Conservation (phyloP, 1,284 basidiomycete species). For the Boletus mariae region DNA sequence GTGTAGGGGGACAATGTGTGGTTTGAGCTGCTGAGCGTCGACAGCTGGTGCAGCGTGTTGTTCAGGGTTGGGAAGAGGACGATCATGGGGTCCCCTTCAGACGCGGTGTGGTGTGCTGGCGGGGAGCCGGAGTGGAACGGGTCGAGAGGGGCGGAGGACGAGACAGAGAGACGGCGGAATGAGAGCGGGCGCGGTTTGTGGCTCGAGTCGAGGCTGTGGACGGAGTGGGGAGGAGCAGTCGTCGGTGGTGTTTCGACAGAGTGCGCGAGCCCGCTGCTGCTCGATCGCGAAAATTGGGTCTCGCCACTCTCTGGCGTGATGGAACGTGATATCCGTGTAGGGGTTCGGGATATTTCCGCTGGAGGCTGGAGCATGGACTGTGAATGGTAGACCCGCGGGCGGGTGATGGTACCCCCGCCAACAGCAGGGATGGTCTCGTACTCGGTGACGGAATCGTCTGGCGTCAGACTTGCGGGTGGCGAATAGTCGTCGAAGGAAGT, state of each 20-base stretch:
- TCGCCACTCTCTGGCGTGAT: slow-evolving; percentile 44
- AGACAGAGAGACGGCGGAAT: slow-evolving; percentile 42
- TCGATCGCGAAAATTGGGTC: slow-evolving; percentile 40
- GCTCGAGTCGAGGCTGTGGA: slow-evolving; percentile 20
- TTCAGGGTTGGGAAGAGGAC: slow-evolving; percentile 66
- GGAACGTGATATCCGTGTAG: slow-evolving; percentile 18
- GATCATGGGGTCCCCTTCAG: slow-evolving; percentile 51
- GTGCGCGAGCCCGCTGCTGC: slow-evolving; percentile 30
- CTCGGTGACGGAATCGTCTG: slow-evolving; percentile 39
- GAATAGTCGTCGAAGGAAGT: slow-evolving; percentile 39
- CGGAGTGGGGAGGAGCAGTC: slow-evolving; percentile 19
- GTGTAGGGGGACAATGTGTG: slow-evolving; percentile 92
- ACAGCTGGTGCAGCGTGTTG: slow-evolving; percentile 77
- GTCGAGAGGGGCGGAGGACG: slow-evolving; percentile 37
- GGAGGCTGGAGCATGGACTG: slow-evolving; percentile 59
- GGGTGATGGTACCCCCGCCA: slow-evolving; percentile 71
- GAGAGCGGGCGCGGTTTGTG: slow-evolving; percentile 27
- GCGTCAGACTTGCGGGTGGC: slow-evolving; percentile 29
- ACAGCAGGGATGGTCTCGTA: slow-evolving; percentile 75
- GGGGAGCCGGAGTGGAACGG: slow-evolving; percentile 38
- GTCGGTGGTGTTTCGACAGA: slow-evolving; percentile 35
- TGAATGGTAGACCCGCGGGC: slow-evolving; percentile 71
- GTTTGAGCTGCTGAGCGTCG: slow-evolving; percentile 80
- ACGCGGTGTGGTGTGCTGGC: slow-evolving; percentile 33
- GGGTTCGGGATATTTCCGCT: slow-evolving; percentile 28